Percentiles rank a stretch among this genome's conserved stretches.
phyloP scores from a whole-genome alignment of 2,329 filamentous ascomycete species.

The Colletotrichum tabaci region DNA sequence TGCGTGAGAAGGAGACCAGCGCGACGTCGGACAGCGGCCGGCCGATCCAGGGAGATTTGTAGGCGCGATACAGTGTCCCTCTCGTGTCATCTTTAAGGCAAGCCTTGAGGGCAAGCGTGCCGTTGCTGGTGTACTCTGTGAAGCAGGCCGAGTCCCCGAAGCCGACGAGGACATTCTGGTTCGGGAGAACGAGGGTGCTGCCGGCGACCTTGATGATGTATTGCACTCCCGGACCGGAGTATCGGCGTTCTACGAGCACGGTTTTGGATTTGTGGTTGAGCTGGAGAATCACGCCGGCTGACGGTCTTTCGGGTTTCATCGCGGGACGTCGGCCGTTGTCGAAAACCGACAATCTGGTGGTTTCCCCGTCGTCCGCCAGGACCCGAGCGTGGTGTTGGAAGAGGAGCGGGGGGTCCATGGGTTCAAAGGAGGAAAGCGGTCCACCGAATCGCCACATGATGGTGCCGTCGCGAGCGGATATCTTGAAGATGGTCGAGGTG shows the following conservation, averaged over 20 bases:
- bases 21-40: slow-evolving; percentile 41
- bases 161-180: slow-evolving; percentile 59
- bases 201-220: slow-evolving; percentile 50
- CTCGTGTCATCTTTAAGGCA: slow-evolving; percentile 38
- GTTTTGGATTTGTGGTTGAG: slow-evolving; percentile 8
- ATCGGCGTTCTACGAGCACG: background rate
- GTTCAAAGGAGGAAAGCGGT: slow-evolving; percentile 56
- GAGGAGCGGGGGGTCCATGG: slow-evolving; percentile 53
- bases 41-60: slow-evolving; percentile 49
- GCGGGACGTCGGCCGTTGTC: slow-evolving; percentile 63
- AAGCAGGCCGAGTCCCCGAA: slow-evolving; percentile 54
- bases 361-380: slow-evolving; percentile 54
- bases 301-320: background rate
- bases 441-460: slow-evolving; percentile 71
- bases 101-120: slow-evolving; percentile 44
- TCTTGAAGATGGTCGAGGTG: slow-evolving; percentile 59
- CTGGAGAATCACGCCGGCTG: slow-evolving; percentile 5
- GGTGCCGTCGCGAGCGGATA: slow-evolving; percentile 61
- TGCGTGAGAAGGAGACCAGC: slow-evolving; percentile 2
- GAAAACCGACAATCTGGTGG: slow-evolving; percentile 66
- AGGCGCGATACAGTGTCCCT: slow-evolving; percentile 47
- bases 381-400: slow-evolving; percentile 68
- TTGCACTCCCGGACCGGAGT: slow-evolving; percentile 3
- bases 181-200: slow-evolving; percentile 49
- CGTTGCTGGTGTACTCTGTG: slow-evolving; percentile 48